phyloP scores from a whole-genome alignment of 257 asterid genomes.

The Ilex asprella region DNA sequence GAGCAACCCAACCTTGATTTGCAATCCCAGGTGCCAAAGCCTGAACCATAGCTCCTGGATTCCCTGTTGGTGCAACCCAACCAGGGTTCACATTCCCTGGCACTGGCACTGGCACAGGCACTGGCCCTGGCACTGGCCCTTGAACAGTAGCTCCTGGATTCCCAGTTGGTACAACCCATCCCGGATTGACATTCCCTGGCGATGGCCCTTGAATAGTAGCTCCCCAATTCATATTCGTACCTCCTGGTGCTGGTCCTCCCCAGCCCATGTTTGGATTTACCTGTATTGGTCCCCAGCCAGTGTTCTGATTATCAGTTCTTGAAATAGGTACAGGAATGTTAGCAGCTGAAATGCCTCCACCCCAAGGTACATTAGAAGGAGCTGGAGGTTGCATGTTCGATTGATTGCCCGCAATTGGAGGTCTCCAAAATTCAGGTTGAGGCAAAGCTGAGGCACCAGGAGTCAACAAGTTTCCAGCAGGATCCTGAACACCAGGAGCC shows the following conservation, averaged over 20 bases:
- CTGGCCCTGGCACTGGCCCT: conserved; percentile 31
- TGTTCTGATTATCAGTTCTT: conserved; percentile 45
- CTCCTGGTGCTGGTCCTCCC: conserved; percentile 41
- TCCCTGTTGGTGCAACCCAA: conserved; percentile 49
- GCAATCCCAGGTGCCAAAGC: conserved; percentile 24
- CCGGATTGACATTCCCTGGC: conserved; percentile 36
- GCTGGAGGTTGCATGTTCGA: conserved; percentile 47
- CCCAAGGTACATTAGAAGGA: conserved; percentile 46
- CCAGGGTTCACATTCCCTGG: conserved; percentile 39
- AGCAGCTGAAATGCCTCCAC: conserved; percentile 36
- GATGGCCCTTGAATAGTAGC: conserved; percentile 43
- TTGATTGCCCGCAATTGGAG: conserved; percentile 44
- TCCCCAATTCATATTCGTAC: conserved; percentile 49
- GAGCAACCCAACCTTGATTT: conserved; percentile 19
- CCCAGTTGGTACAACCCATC: conserved; percentile 53
- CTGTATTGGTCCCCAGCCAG: conserved; percentile 57
- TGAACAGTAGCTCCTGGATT: conserved; percentile 25
- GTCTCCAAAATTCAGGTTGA: conserved; percentile 61
- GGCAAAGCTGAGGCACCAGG: conserved; percentile 34
- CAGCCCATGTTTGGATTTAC: conserved; percentile 61
- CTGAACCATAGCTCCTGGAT: conserved; percentile 34
- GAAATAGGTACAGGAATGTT: conserved; percentile 25
- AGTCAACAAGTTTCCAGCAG: conserved; percentile 38
- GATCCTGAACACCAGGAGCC: conserved; percentile 23
- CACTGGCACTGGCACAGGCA: conserved; percentile 9